Evolutionary conservation across 257 asterid genomes (phyloP).

Genomic region (Nicotiana sylvestris): DNA sequence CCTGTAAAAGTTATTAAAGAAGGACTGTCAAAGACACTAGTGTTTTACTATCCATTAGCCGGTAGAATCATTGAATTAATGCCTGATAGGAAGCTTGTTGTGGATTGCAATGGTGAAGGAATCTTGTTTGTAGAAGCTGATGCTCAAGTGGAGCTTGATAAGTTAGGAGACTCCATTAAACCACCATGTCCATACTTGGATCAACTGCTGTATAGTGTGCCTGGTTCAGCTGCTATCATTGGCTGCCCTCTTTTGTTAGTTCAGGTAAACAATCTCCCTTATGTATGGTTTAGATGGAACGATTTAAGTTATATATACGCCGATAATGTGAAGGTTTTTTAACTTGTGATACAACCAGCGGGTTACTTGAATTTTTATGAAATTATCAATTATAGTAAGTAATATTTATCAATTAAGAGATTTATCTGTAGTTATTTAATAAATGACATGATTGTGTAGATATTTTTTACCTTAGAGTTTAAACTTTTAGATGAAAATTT

Average conservation of each 20-base stretch:
- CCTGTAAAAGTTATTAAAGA: slow-evolving; percentile 10
- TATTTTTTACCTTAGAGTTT: too few relatives aligned
- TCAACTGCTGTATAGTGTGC: not conserved
- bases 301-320: too few relatives aligned
- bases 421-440: too few relatives aligned
- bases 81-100: slow-evolving; percentile 8
- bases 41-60: slow-evolving; percentile 22
- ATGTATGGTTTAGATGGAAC: too few relatives aligned
- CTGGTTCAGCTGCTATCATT: not conserved
- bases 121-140: slow-evolving; percentile 19
- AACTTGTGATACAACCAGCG: too few relatives aligned
- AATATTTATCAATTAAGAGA: too few relatives aligned
- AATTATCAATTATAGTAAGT: too few relatives aligned
- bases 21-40: slow-evolving; percentile 16
- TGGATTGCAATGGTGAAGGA: slow-evolving; percentile 21
- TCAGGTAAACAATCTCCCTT: not conserved
- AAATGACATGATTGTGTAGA: too few relatives aligned
- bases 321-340: too few relatives aligned
- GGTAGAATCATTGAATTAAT: slow-evolving; percentile 13
- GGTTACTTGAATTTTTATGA: too few relatives aligned
- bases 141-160: not conserved
- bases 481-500: too few relatives aligned
- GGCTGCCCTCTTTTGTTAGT: not conserved
- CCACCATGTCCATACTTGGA: not conserved
- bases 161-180: not conserved